phyloP scores from a whole-genome alignment of 768 basidiomycete species.

The Boletales sp. region DNA sequence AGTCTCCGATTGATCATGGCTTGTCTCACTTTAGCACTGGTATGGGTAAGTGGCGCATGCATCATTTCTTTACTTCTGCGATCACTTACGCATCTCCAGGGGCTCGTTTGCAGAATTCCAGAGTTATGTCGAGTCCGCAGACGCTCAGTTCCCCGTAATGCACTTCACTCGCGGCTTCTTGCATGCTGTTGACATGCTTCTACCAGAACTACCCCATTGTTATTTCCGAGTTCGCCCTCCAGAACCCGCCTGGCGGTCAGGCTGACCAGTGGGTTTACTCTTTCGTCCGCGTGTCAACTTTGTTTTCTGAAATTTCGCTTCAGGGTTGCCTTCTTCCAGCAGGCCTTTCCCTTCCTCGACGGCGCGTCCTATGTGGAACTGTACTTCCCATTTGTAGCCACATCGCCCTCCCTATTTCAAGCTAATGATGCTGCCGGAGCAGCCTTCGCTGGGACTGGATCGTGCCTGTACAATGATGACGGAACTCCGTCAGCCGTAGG shows the following conservation, averaged over 20 bases:
- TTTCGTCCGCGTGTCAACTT: neutral
- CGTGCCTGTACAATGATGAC: conserved; percentile 31
- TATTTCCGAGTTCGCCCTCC: conserved; percentile 32
- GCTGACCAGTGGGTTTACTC: conserved; percentile 24
- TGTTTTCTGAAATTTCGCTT: conserved; percentile 1
- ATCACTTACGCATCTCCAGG: conserved; percentile 13
- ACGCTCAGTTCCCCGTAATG: conserved; percentile 28
- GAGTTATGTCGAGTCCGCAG: conserved; percentile 23
- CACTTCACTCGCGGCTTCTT: too few species aligned
- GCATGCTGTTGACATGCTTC: conserved; percentile 3
- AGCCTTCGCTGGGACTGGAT: conserved; percentile 19
- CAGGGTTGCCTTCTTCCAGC: conserved; percentile 32
- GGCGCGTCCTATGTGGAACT: conserved; percentile 27
- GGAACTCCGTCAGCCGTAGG: conserved; percentile 24
- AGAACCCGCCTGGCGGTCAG: conserved; percentile 29
- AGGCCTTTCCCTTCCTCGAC: conserved; percentile 35
- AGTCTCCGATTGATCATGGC: too few species aligned
- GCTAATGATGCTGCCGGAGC: conserved; percentile 16
- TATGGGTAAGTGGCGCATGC: conserved; percentile 19
- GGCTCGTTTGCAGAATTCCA: conserved; percentile 26
- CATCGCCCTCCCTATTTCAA: conserved; percentile 23
- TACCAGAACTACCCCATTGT: conserved; percentile 23
- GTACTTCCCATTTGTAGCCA: conserved; percentile 37
- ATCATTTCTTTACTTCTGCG: neutral
- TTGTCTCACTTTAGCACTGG: conserved; percentile 20